Conservation (phyloP, 2,329 filamentous ascomycete species). For the Akanthomyces uredinophilus region DNA sequence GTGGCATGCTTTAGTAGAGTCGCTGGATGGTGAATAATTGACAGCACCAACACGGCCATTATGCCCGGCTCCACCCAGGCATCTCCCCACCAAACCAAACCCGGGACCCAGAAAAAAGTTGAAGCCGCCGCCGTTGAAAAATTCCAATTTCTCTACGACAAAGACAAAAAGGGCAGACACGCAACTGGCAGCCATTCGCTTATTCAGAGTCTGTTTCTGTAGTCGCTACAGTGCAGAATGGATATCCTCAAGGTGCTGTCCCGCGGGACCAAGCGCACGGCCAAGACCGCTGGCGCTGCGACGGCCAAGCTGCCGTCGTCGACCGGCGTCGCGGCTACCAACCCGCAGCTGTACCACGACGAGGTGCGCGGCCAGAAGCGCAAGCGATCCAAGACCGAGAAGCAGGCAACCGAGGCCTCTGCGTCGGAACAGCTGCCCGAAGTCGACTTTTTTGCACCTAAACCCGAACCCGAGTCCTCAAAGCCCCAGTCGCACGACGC, state of each 20-base stretch:
- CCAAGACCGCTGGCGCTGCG: conserved; percentile 28
- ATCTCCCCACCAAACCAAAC: not conserved
- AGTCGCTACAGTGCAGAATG: conserved; percentile 39
- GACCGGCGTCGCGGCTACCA: conserved; percentile 47
- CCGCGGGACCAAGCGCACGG: conserved; percentile 58
- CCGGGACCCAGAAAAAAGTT: conserved; percentile 13
- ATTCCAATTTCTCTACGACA: not conserved
- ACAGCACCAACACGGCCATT: not conserved
- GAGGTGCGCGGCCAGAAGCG: conserved; percentile 48
- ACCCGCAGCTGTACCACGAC: conserved; percentile 67
- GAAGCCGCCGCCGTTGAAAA: conserved; percentile 3
- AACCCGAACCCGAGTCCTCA: conserved; percentile 25
- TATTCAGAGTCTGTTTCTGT: not conserved
- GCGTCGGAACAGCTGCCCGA: conserved; percentile 40
- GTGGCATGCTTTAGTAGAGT: not conserved
- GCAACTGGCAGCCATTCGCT: not conserved
- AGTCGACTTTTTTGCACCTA: conserved; percentile 56
- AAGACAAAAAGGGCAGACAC: not conserved
- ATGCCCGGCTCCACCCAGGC: not conserved
- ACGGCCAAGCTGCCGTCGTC: conserved; percentile 55
- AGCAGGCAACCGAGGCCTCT: conserved; percentile 23
- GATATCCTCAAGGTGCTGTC: conserved; percentile 71
- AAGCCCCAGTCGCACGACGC: conserved; percentile 20
- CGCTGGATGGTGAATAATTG: not conserved
- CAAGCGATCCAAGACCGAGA: conserved; percentile 40